These are phyloP conservation scores for Cornus florida DNA, from an alignment of 148 eudicot genomes.

Conservation along the genomic window DNA sequence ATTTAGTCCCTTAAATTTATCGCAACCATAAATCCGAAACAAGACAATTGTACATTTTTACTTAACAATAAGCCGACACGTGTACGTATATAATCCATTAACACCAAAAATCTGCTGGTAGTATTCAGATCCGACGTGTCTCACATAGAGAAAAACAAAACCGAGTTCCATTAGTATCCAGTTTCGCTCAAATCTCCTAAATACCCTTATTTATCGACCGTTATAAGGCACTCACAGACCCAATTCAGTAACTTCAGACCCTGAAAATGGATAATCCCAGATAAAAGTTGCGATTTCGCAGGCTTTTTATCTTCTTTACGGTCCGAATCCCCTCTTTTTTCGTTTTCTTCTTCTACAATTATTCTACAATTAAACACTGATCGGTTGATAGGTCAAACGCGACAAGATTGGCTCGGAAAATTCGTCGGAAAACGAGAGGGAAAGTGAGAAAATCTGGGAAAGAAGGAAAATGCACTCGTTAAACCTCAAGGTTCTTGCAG, in stretches of 20 bases:
- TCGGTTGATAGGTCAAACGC: not conserved
- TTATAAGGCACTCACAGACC: too few species aligned
- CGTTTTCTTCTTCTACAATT: not conserved
- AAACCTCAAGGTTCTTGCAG: conserved; percentile 42
- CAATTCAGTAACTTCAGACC: not conserved
- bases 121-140: too few species aligned
- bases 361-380: not conserved
- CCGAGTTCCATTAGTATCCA: not conserved
- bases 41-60: too few species aligned
- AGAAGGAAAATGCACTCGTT: conserved; percentile 56
- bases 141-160: not conserved
- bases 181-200: not conserved
- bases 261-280: not conserved
- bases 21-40: too few species aligned
- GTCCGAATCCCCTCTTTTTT: not conserved
- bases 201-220: not conserved
- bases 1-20: too few species aligned
- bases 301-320: not conserved
- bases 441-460: conserved; percentile 5
- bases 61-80: too few species aligned
- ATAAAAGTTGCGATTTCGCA: not conserved
- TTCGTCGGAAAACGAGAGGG: not conserved
- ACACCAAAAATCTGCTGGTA: too few species aligned
- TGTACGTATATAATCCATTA: too few species aligned
- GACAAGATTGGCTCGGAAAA: not conserved